Evolutionary conservation across 345 rosid genomes (phyloP).

Genomic region (Cardamine occulta): DNA sequence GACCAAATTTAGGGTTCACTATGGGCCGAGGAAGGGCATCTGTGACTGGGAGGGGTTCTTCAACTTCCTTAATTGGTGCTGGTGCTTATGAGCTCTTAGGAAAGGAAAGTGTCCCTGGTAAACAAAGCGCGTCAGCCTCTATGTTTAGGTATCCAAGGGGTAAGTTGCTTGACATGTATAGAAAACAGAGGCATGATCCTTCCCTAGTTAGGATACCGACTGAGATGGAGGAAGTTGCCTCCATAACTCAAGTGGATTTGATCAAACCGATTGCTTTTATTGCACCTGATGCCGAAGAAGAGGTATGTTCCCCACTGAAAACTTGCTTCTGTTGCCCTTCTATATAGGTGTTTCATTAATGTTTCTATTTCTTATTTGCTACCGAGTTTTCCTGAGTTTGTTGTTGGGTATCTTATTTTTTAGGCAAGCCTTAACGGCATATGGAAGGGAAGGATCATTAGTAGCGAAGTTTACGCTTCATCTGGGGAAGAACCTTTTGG

Average conservation of each 20-base stretch:
- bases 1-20: slow-evolving; percentile 67
- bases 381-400: slow-evolving; percentile 16
- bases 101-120: slow-evolving; percentile 37
- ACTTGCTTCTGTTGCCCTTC: background rate
- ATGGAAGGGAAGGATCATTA: slow-evolving; percentile 69
- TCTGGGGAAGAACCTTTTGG: slow-evolving; percentile 45
- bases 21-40: slow-evolving; percentile 75
- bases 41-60: slow-evolving; percentile 35
- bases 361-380: slow-evolving; percentile 31
- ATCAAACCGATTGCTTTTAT: slow-evolving; percentile 75
- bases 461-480: slow-evolving; percentile 62
- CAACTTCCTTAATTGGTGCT: slow-evolving; percentile 40
- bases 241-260: slow-evolving; percentile 48
- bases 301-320: slow-evolving; percentile 49
- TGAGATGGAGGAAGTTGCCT: slow-evolving; percentile 60
- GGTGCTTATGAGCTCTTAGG: slow-evolving; percentile 7
- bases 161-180: slow-evolving; percentile 57
- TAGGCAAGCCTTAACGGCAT: slow-evolving; percentile 64
- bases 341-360: background rate
- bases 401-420: slow-evolving; percentile 6
- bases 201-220: slow-evolving; percentile 48
- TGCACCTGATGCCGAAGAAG: slow-evolving; percentile 72
- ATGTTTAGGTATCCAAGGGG: slow-evolving; percentile 69
- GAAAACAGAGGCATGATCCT: slow-evolving; percentile 33
- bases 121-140: slow-evolving; percentile 40